Base-by-base conservation (phyloP, 1,284 basidiomycete species). In the Cerrena zonata region DNA sequence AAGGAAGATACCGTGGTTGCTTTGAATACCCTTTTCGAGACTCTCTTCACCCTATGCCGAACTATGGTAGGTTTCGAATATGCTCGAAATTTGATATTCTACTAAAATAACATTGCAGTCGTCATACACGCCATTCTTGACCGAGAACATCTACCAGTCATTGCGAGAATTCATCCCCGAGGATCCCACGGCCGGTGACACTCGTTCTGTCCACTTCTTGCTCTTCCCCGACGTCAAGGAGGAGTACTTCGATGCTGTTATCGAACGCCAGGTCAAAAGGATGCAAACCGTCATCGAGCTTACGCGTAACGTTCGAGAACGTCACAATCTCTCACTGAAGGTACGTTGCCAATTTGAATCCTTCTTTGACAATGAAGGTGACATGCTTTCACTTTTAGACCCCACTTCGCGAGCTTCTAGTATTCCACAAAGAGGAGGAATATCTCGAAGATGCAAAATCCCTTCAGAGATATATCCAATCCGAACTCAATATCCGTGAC, bases 101-200 rank as follows among this genome's bases (percentile, higher is more conserved):
- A 34, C 30, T 34, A 15, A 34, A 7, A 34, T 15, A 34, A 34
- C 30, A 7, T n/a, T 44, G 3, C 57, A 94, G 91, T 95, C 94
- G 7, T 95, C 95, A 1, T 99, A 97, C 69, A 98, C 94, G 3
- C 96, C 96, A 0, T 99, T 98, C 82, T 75, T 98, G 64, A 95
- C 93, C 2, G 96, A 99, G 71, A 97, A 89, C 70, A 78, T 99
- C 57, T 99, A 98, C 70, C 96, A 99, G 67, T 84, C 89, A 40
- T 77, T 99, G 41, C 81, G 86, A 48, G 77, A 78, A 13, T 97
- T 87, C 71, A 89, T 98, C 58, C 91, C 92, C 0, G 78, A 83
- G 48, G 77, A 88, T 56, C 77, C 85, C 24, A 72, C 74, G 25
- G 78, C 80, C 30, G 79, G 79, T 4, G 95, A 99, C 65, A 78